Evolutionary conservation across 352 stramenopile species (phyloP).

Genomic region (Phytopythium helicoides): DNA sequence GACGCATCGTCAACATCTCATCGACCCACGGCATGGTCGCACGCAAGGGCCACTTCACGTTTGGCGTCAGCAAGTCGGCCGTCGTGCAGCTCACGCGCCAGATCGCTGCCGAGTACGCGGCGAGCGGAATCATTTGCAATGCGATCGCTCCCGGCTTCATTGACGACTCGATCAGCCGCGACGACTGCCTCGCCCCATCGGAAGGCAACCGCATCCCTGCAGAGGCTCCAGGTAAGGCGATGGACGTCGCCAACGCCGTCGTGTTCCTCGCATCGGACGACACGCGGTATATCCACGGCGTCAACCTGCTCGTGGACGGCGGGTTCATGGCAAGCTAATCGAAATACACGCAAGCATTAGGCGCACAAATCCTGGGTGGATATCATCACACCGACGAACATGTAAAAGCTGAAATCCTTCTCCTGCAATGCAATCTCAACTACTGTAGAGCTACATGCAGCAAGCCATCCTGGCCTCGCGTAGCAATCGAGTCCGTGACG

Average conservation of each 20-base stretch:
- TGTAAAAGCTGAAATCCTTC: no score
- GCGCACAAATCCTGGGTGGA: no score
- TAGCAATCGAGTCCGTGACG: no score
- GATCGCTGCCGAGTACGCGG: slow-evolving; percentile 57
- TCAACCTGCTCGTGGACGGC: slow-evolving; percentile 62
- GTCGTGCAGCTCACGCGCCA: slow-evolving; percentile 67
- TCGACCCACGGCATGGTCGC: slow-evolving; percentile 61
- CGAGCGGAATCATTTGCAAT: slow-evolving; percentile 61
- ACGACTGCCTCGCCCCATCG: slow-evolving; percentile 50
- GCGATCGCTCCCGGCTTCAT: slow-evolving; percentile 57
- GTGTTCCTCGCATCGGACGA: slow-evolving; percentile 65
- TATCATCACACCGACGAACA: no score
- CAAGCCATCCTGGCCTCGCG: no score
- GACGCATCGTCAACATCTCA: slow-evolving; percentile 65
- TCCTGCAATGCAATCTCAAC: no score
- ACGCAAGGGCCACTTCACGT: slow-evolving; percentile 58
- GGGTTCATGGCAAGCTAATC: slow-evolving; percentile 50
- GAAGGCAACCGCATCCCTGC: slow-evolving; percentile 49
- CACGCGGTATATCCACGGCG: slow-evolving; percentile 58
- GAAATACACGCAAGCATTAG: no score
- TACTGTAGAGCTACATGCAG: no score
- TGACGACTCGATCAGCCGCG: slow-evolving; percentile 56
- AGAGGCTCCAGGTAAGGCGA: slow-evolving; percentile 49
- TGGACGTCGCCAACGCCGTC: slow-evolving; percentile 69
- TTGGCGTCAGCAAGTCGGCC: slow-evolving; percentile 59